Evolutionary conservation across 345 rosid genomes (phyloP), one percentile per base, ranked within the genome.

Genomic region (Pistacia integerrima): DNA sequence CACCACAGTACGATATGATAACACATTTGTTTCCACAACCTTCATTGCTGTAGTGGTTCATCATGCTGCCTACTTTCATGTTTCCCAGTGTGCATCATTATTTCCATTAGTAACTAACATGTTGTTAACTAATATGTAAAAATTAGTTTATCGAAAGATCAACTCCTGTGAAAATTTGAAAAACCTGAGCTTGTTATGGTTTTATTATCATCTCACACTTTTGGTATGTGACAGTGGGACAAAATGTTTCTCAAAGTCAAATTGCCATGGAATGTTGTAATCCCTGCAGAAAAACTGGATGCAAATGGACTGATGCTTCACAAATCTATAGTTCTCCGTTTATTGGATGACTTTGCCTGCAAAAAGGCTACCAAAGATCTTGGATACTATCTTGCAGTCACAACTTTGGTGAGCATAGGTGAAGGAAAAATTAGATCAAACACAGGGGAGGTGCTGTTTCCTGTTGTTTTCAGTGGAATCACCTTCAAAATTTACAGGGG

Each of bases 401-500:
- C 89, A 0, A 80, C 90, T 3, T 36, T 88, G 64, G 90, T 90
- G 66, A 88, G 78, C 66, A 84, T 91, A 0, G 94, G 97, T 4
- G 97, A 93, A 49, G 98, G 97, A 18, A 91, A 82, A 78, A 91
- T 95, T 63, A 84, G 96, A 73, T 89, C 87, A 81, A 72, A 83
- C 70, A 67, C 88, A 0, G 97, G 99, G 22, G 99, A 96, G 38
- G 92, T 93, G 36, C 79, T 96, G 33, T 93, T 93, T 80, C 93
- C 97, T 1, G 92, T 93, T 30, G 81, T 80, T 44, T 89, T 93
- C 87, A 88, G 84, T 35, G 93, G 85, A 11, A 71, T 96, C 16
- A 90, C 97, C 65, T 92, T 92, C 92, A 96, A 93, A 86, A 81
- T 92, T 69, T 91, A 89, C 80, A 78, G 82, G 69, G 99, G 97